Base-by-base conservation (phyloP, 208 protist genomes). In the Trypanosoma theileri region DNA sequence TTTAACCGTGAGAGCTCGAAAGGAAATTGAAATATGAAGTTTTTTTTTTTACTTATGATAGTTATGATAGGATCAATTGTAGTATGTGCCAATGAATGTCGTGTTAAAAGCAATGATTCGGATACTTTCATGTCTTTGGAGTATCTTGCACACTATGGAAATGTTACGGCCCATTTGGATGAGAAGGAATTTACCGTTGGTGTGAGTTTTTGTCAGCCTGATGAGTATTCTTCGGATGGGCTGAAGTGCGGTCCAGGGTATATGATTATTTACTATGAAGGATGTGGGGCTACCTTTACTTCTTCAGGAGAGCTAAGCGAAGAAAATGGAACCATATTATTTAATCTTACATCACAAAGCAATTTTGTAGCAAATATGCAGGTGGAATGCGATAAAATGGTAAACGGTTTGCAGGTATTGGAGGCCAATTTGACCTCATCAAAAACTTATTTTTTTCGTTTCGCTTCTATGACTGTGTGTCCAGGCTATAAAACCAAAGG, bases 91-190 rank as follows among this genome's bases (percentile, higher is more conserved):
- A 40, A 70, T 0, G 26, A 61, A 26, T 70, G 65, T 45, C 65
- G n/a, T 8, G 45, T 62, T 45, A 17, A 53, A 16, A 46, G n/a
- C 0, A 62, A 52, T 40, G 26, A 11, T 52, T 28, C 42, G 22
- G 22, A 55, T 46, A 24, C 26, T 6, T 52, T 21, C n/a, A 70
- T 70, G 41, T 62, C 55, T 31, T 42, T 70, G 26, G 28, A 70
- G 12, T 70, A 56, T 55, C 65, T 70, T 53, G 3, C 19, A 54
- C 17, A 62, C 46, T 70, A 61, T 45, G 65, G 65, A 19, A 70
- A 70, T 59, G 31, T 70, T 56, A 61, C 55, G 12, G 10, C 26
- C 9, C 14, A 22, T n/a, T 19, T 62, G 6, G 16, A 59, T 22
- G 44, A 26, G 0, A 55, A 42, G 42, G 28, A 70, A 40, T 4